Evolutionary conservation across 148 eudicot genomes (phyloP), one percentile per base, ranked within the genome.

Genomic region (Camellia lanceoleosa): DNA sequence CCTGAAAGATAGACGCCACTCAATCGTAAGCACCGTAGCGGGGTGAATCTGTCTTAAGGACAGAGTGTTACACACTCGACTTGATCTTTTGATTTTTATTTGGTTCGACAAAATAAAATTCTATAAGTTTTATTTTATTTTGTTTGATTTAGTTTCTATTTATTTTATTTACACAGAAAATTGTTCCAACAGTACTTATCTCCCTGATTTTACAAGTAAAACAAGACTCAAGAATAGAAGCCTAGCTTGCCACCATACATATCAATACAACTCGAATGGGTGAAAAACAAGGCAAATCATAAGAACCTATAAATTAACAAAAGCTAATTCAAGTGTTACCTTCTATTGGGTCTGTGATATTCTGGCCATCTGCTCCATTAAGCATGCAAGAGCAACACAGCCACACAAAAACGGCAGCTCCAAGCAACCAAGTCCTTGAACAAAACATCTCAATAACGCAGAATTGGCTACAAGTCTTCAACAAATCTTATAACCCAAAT

Each of bases 341-440:
- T 82, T 82, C 84, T 6, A 19, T 73, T 2, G 80, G 81, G 67
- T 56, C 73, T 14, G 72, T 63, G 71, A 82, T 30, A 30, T 30
- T 68, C 75, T 82, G 81, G 55, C 67, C 77, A 41, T 55, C 58
- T 63, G 73, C 75, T 52, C 80, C 81, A 72, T 5, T 64, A 44
- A 77, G 60, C 49, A 77, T 65, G 49, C 75, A 77, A 71, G n/a
- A 65, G 30, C 72, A 77, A 38, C 72, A 49, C 49, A 78, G 8
- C 77, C 73, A 82, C 23, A 46, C 78, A 19, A 58, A 41, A 44
- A 71, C 54, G 52, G 46, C 59, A 47, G 60, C 47, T 42, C 73
- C 73, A 64, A 56, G 72, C 15, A 38, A 64, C 81, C 77, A 15
- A 78, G 55, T 38, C 56, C 78, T 77, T 18, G 71, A 43, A 41